Evolutionary conservation across 2,329 filamentous ascomycete genomes (phyloP), one percentile per base, ranked within the genome.

Genomic region (Verticillium longisporum): DNA sequence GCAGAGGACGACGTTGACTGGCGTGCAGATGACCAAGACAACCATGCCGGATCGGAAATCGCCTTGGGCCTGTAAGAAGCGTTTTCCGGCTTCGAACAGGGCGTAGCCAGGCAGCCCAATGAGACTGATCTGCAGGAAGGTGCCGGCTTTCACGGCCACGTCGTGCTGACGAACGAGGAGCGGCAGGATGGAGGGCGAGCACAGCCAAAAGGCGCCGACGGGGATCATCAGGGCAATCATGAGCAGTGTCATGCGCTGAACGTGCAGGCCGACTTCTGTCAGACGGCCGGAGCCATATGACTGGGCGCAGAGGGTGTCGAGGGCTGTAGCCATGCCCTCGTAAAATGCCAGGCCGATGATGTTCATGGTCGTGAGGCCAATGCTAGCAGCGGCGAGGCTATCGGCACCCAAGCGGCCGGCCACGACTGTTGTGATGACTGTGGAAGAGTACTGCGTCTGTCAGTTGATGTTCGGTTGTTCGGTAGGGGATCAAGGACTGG

Each of bases 41-140:
- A 74, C 71, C 66, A 83, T 74, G 14, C 76, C 78, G 1, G 77
- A 79, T 37, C 77, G 77, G 70, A 83, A 84, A 36, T 81, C 73
- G 1, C 82, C 81, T 63, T 84, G 82, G 0, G 82, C 79, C 66
- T 84, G 81, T 2, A 83, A 73, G 63, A 83, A 84, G 0, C 82
- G 74, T 66, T 84, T 85, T 1, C 79, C 72, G 0, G 79, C 79
- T 63, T 84, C 82, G 34, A 84, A 85, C 3, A 75, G 75, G 1
- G 79, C 80, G 60, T 83, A 84, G 2, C 80, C 81, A 1, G 82
- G 82, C 1, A 82, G 71, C 0, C 81, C 80, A 6, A 81, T 68
- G 1, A 84, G 70, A 50, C 80, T 77, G 37, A 81, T 73, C 4
- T 75, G 72, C 37, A 84, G 66, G 61, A 83, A 85, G 0, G 70